Evolutionary conservation across 306 rosid genomes (phyloP).

Genomic region (Betula pendula): DNA sequence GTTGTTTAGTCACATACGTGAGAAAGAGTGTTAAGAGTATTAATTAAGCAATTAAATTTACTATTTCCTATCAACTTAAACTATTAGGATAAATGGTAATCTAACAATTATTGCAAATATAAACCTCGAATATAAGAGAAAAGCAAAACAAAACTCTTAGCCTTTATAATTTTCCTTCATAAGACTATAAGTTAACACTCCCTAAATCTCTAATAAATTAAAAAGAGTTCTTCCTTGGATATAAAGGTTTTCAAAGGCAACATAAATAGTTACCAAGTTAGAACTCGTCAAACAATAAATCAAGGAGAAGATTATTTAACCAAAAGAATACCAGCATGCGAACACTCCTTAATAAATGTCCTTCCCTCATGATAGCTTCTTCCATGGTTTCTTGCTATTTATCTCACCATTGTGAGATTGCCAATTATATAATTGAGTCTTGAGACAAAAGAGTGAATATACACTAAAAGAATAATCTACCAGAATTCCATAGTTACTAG

Average conservation of each 20-base stretch:
- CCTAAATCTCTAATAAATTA: neutral
- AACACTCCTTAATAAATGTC: neutral
- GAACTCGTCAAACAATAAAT: neutral
- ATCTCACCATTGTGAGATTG: neutral
- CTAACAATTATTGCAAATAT: neutral
- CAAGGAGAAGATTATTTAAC: neutral
- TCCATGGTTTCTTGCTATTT: neutral
- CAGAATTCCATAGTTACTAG: neutral
- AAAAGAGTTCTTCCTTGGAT: neutral
- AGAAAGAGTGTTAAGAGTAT: no score
- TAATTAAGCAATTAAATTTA: no score
- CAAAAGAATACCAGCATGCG: neutral
- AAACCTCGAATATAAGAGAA: neutral
- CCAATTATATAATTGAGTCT: neutral
- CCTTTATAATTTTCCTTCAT: neutral
- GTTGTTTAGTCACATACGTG: no score
- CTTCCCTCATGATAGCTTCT: neutral
- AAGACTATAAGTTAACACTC: neutral
- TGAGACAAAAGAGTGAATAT: neutral
- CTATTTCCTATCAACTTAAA: no score
- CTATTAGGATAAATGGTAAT: no score
- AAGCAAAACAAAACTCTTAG: neutral
- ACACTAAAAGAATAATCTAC: neutral
- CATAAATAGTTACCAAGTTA: neutral
- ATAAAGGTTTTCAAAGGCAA: neutral